Conservation (phyloP, 2,329 filamentous ascomycete genomes). For the Phialophora verrucosa region DNA sequence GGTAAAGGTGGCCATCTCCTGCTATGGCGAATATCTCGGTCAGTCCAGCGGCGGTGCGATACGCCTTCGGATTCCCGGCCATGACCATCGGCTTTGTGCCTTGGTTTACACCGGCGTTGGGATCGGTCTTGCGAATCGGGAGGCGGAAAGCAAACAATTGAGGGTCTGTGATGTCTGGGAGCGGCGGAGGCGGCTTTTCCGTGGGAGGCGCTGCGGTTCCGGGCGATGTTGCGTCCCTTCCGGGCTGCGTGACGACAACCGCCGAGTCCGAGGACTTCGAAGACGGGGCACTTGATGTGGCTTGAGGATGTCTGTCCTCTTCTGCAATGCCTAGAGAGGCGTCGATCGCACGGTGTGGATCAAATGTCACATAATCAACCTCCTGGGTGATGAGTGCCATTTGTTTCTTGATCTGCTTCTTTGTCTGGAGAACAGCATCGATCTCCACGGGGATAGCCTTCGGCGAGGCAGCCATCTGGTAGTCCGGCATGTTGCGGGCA, state of each 20-base stretch:
- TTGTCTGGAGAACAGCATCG: neutral
- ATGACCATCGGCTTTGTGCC: constrained; percentile 1
- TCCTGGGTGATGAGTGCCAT: neutral
- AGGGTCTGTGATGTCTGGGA: neutral
- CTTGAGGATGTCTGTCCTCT: neutral
- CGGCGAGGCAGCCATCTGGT: neutral
- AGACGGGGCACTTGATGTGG: neutral
- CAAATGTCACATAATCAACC: neutral
- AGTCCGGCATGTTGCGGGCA: neutral
- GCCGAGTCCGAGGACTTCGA: neutral
- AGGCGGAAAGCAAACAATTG: neutral
- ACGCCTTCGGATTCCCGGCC: neutral
- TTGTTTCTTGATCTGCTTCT: constrained; percentile 1
- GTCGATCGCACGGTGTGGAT: neutral
- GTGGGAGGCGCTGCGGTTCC: neutral
- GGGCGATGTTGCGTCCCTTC: neutral
- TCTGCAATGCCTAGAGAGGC: neutral
- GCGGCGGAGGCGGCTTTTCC: neutral
- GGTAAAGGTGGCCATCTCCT: neutral
- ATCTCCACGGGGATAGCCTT: neutral
- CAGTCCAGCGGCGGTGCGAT: neutral
- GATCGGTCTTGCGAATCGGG: neutral
- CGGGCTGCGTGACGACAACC: neutral
- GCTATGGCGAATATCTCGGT: neutral
- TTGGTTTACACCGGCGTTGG: neutral